These are phyloP conservation scores for Thelephora terrestris DNA, from an alignment of 1,284 basidiomycete genomes.

Conservation along the genomic window DNA sequence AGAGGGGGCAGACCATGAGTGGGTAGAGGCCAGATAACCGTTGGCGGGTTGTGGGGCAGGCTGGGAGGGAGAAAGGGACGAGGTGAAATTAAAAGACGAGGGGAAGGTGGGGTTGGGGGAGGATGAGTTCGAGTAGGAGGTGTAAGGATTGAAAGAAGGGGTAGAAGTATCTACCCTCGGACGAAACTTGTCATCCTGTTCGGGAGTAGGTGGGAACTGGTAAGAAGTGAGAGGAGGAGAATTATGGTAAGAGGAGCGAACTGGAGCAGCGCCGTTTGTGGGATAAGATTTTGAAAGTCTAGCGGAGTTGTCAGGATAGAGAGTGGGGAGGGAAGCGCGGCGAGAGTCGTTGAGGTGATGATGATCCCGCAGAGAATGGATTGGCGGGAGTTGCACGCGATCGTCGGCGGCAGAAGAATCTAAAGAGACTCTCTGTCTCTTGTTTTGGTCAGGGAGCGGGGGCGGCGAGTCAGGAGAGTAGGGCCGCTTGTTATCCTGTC, in stretches of 20 bases:
- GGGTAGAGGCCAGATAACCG: conserved; percentile 28
- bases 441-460: conserved; percentile 35
- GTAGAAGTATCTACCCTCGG: conserved; percentile 33
- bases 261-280: conserved; percentile 22
- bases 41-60: conserved; percentile 3
- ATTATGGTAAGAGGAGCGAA: conserved; percentile 36
- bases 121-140: conserved; percentile 32
- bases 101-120: conserved; percentile 12
- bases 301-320: conserved; percentile 39
- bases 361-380: conserved; percentile 51
- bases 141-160: conserved; percentile 24
- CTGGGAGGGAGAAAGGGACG: conserved; percentile 5
- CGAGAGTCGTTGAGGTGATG: conserved; percentile 35
- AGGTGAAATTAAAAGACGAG: conserved; percentile 16
- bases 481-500: conserved; percentile 42
- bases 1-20: conserved; percentile 34
- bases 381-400: conserved; percentile 63
- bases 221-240: conserved; percentile 41
- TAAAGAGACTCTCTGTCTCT: conserved; percentile 28
- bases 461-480: conserved; percentile 31
- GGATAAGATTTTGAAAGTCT: conserved; percentile 18
- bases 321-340: conserved; percentile 53
- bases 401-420: conserved; percentile 14
- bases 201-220: conserved; percentile 45
- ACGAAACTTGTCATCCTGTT: conserved; percentile 22